Evolutionary conservation across 352 stramenopile species (phyloP).

Genomic region (Peronospora destructor): DNA sequence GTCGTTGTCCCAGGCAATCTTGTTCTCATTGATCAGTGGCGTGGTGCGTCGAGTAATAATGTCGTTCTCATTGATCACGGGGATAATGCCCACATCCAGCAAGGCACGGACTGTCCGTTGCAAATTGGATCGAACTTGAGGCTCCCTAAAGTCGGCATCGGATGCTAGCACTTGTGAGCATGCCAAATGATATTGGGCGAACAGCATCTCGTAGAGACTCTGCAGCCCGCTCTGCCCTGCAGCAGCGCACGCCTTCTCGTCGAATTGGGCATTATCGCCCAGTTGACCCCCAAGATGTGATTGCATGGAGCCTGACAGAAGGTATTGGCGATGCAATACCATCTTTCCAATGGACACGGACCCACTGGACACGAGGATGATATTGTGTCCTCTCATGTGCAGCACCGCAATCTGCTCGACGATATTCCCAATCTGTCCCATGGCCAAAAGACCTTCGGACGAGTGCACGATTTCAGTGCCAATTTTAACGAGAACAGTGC

Average conservation of each 20-base stretch:
- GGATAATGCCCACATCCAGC: conserved; percentile 78
- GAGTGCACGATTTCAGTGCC: conserved; percentile 83
- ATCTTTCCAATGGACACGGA: conserved; percentile 75
- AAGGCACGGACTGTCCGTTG: conserved; percentile 55
- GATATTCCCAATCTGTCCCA: conserved; percentile 82
- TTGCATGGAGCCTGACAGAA: conserved; percentile 81
- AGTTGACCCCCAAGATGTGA: conserved; percentile 64
- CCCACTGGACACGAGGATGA: conserved; percentile 80
- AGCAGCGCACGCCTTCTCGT: conserved; percentile 62
- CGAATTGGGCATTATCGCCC: conserved; percentile 49
- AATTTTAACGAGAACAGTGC: conserved; percentile 81
- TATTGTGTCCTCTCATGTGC: conserved; percentile 76
- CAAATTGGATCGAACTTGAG: conserved; percentile 56
- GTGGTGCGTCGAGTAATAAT: conserved; percentile 64
- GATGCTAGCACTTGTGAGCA: conserved; percentile 78
- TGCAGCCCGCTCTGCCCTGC: conserved; percentile 74
- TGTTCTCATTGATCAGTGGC: conserved; percentile 49
- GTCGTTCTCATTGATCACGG: conserved; percentile 84
- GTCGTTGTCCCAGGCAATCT: conserved; percentile 83
- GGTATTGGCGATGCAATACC: conserved; percentile 73
- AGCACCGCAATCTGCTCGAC: conserved; percentile 78
- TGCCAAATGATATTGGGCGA: conserved; percentile 76
- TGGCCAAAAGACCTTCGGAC: conserved; percentile 60
- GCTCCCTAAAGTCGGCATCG: conserved; percentile 69
- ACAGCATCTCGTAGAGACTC: conserved; percentile 83